phyloP scores from a whole-genome alignment of 2,329 filamentous ascomycete genomes.

The Monosporascus sp. region DNA sequence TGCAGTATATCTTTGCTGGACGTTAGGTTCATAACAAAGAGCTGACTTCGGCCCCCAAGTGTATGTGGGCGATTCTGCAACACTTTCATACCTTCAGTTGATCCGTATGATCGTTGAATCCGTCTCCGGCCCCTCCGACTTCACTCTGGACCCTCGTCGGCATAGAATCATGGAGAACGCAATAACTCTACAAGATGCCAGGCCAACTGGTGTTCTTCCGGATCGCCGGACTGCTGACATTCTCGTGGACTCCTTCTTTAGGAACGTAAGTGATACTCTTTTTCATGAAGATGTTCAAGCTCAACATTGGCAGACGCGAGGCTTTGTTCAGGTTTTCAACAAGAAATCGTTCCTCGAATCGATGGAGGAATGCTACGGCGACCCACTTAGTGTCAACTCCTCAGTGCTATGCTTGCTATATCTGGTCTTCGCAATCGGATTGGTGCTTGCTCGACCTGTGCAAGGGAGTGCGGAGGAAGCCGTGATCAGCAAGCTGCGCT shows the following conservation, averaged over 20 bases:
- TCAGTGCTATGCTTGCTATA: conserved; percentile 55
- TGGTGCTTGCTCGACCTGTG: conserved; percentile 51
- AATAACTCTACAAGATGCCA: conserved; percentile 39
- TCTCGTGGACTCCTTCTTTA: conserved; percentile 55
- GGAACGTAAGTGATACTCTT: conserved; percentile 41
- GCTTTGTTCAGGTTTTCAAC: conserved; percentile 57
- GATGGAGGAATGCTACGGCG: conserved; percentile 49
- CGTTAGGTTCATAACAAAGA: neutral
- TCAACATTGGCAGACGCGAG: conserved; percentile 44
- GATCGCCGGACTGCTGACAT: conserved; percentile 48
- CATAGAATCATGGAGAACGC: conserved; percentile 53
- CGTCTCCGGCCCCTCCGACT: conserved; percentile 47
- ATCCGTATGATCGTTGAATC: conserved; percentile 56
- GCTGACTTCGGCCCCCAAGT: conserved; percentile 31
- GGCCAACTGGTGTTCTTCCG: conserved; percentile 49
- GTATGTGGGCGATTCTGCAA: conserved; percentile 59
- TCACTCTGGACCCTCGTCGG: conserved; percentile 51
- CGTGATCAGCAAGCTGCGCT: conserved; percentile 46
- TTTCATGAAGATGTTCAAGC: conserved; percentile 1
- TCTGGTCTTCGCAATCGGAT: conserved; percentile 57
- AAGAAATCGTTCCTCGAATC: conserved; percentile 41
- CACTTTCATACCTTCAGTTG: conserved; percentile 55
- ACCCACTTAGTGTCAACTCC: conserved; percentile 44
- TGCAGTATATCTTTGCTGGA: conserved; percentile 8
- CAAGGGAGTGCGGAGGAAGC: conserved; percentile 43